Conservation (phyloP, 768 basidiomycete genomes). For the Glaciozyma martinii region DNA sequence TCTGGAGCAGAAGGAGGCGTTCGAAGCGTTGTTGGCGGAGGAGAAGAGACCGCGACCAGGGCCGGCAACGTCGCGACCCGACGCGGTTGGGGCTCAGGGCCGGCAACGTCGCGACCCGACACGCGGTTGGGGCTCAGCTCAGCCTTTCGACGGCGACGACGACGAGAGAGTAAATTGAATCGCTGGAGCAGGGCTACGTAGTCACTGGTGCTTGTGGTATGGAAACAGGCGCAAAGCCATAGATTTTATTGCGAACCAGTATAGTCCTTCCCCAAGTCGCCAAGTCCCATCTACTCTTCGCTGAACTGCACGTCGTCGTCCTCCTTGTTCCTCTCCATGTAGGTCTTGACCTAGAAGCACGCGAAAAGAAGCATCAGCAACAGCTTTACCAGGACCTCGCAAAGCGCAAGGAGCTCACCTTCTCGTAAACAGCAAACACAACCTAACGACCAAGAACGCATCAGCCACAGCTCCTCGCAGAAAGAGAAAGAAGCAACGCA, state of each 20-base stretch:
- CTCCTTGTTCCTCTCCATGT: background rate
- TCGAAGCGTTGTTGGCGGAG: too few relatives aligned
- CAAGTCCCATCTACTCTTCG: background rate
- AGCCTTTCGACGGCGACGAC: too few relatives aligned
- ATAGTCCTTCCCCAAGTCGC: background rate
- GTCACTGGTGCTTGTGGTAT: too few relatives aligned
- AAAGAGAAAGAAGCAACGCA: constrained; percentile 37
- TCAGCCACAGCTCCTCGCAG: background rate
- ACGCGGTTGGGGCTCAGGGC: too few relatives aligned
- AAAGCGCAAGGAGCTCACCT: background rate
- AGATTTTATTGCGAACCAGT: background rate
- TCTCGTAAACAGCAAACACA: background rate
- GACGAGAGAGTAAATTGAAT: too few relatives aligned
- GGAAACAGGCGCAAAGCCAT: background rate
- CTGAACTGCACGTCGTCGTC: background rate
- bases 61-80: too few relatives aligned
- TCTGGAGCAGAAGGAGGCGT: too few relatives aligned
- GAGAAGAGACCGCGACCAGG: too few relatives aligned
- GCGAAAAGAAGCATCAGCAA: background rate
- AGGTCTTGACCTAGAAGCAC: background rate
- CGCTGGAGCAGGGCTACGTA: too few relatives aligned
- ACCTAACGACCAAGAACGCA: background rate
- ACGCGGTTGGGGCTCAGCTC: too few relatives aligned
- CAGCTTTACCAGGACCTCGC: background rate
- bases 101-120: too few relatives aligned